phyloP scores from a whole-genome alignment of 257 asterid genomes.

The Dorcoceras hygrometricum region DNA sequence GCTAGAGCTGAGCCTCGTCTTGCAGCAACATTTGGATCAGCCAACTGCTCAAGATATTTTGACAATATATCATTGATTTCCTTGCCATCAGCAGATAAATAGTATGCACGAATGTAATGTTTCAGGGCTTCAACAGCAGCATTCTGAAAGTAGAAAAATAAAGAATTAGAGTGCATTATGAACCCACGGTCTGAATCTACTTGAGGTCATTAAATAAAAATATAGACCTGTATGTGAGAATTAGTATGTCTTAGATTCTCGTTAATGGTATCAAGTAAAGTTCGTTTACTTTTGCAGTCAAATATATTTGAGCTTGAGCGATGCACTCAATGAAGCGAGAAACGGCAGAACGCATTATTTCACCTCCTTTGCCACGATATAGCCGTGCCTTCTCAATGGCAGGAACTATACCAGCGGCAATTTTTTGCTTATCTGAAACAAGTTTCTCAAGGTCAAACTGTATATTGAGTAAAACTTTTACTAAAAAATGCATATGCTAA shows the following conservation, averaged over 20 bases:
- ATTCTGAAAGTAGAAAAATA: conserved; percentile 42
- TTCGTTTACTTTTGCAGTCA: conserved; percentile 59
- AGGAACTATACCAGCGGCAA: conserved; percentile 74
- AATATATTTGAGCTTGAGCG: conserved; percentile 52
- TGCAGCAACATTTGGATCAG: conserved; percentile 87
- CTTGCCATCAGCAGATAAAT: conserved; percentile 44
- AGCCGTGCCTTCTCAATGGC: conserved; percentile 97
- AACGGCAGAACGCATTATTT: conserved; percentile 95
- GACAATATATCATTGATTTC: conserved; percentile 45
- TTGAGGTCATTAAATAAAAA: conserved; percentile 16
- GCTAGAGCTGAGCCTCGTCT: conserved; percentile 95
- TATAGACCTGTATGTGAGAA: conserved; percentile 76
- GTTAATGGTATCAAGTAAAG: conserved; percentile 75
- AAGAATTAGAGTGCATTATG: conserved; percentile 18
- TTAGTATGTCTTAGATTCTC: conserved; percentile 96
- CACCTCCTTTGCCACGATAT: conserved; percentile 99
- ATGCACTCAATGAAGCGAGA: conserved; percentile 88
- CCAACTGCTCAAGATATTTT: conserved; percentile 71
- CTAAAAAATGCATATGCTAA: not conserved
- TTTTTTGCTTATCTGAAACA: conserved; percentile 65
- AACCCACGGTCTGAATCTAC: conserved; percentile 16
- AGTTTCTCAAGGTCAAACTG: not conserved
- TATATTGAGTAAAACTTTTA: not conserved
- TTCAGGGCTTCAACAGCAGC: conserved; percentile 81
- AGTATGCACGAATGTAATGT: conserved; percentile 57